Percentiles rank a stretch among this genome's conserved stretches.
phyloP scores from a whole-genome alignment of 1,139 yeast genomes.

The Debaryomycetaceae sp. region DNA sequence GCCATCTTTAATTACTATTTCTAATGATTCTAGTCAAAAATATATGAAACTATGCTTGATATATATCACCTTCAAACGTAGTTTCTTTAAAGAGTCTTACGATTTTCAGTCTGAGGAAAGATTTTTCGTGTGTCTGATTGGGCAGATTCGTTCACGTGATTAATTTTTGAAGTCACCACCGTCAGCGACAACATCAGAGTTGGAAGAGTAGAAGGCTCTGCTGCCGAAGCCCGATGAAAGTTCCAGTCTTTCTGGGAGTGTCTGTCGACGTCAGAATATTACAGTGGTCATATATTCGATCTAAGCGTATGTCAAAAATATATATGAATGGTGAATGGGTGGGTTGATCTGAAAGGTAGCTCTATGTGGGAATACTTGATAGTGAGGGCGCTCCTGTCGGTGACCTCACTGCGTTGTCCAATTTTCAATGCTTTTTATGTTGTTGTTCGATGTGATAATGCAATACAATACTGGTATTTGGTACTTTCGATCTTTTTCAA shows the following conservation, averaged over 20 bases:
- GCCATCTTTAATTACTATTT: constrained; percentile 27
- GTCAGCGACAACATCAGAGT: too few species aligned
- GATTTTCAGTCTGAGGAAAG: constrained; percentile 7
- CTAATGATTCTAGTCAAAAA: constrained; percentile 1
- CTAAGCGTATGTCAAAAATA: too few species aligned
- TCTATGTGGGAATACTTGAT: too few species aligned
- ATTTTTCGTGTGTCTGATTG: constrained; percentile 8
- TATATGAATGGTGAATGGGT: too few species aligned
- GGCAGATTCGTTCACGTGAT: constrained; percentile 6
- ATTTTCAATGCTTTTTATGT: not conserved
- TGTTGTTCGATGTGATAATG: not conserved
- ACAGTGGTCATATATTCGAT: too few species aligned
- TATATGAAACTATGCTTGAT: not conserved
- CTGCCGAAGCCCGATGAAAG: too few species aligned
- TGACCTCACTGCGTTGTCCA: constrained; percentile 3
- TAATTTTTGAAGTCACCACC: not conserved
- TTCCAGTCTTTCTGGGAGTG: too few species aligned
- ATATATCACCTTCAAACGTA: not conserved
- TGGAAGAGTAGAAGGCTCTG: too few species aligned
- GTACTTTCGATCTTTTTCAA: not conserved
- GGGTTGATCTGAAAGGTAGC: too few species aligned
- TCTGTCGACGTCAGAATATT: too few species aligned
- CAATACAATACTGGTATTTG: constrained; percentile 2
- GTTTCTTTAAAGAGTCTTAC: constrained; percentile 6
- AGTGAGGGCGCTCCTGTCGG: too few species aligned